phyloP scores from a whole-genome alignment of 495 filamentous ascomycete species.

The Apodospora peruviana region DNA sequence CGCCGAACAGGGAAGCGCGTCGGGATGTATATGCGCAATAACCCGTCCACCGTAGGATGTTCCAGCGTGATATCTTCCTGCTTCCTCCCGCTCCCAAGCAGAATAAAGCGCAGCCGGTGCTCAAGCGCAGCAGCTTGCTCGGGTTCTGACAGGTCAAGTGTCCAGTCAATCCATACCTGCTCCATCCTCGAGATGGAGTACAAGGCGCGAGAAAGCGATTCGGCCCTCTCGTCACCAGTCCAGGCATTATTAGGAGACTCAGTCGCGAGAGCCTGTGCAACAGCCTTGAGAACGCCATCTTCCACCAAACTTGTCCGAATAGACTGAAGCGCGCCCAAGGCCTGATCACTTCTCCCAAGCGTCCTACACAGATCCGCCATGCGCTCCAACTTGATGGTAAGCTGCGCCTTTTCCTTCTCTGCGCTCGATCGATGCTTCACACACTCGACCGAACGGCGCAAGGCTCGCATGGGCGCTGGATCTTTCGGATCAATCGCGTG shows the following conservation, averaged over 20 bases:
- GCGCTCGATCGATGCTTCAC: slow-evolving; percentile 35
- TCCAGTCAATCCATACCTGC: slow-evolving; percentile 39
- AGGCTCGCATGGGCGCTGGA: slow-evolving; percentile 34
- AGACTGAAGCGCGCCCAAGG: slow-evolving; percentile 35
- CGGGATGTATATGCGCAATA: slow-evolving; percentile 37
- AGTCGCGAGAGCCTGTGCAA: slow-evolving; percentile 29
- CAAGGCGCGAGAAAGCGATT: slow-evolving; percentile 39
- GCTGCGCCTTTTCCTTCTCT: slow-evolving; percentile 41
- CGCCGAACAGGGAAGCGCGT: slow-evolving; percentile 40
- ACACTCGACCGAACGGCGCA: slow-evolving; percentile 46
- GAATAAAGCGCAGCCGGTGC: slow-evolving; percentile 38
- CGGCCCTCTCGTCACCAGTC: slow-evolving; percentile 31
- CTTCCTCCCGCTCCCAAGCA: slow-evolving; percentile 23
- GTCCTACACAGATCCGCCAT: slow-evolving; percentile 40
- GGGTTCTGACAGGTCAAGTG: slow-evolving; percentile 29
- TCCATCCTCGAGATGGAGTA: slow-evolving; percentile 43
- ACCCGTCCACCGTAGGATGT: slow-evolving; percentile 28
- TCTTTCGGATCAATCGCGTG: slow-evolving; percentile 33
- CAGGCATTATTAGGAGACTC: slow-evolving; percentile 31
- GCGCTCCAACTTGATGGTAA: slow-evolving; percentile 45
- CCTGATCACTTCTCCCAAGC: slow-evolving; percentile 34
- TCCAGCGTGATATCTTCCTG: slow-evolving; percentile 24
- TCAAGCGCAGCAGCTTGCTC: slow-evolving; percentile 47
- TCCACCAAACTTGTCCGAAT: slow-evolving; percentile 40
- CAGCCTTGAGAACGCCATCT: slow-evolving; percentile 36